Evolutionary conservation across 176 grass and related monocot genomes (phyloP).

Genomic region (Oryza coarctata): DNA sequence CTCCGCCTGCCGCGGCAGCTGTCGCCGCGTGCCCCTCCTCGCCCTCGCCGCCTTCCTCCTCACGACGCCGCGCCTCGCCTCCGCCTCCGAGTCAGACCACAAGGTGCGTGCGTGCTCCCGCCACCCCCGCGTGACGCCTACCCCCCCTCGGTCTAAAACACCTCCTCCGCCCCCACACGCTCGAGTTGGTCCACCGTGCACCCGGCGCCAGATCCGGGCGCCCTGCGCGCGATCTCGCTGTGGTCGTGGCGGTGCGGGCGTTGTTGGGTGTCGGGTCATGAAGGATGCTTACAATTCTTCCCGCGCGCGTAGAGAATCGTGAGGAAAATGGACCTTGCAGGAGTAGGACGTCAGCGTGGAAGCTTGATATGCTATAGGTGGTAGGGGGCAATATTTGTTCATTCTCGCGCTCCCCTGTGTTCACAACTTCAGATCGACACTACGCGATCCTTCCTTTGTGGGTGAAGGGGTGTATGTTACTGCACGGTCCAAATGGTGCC

Average conservation of each 20-base stretch:
- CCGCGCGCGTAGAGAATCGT: not conserved
- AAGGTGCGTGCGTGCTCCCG: conserved; percentile 35
- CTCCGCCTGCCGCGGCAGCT: not conserved
- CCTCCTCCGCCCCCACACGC: not conserved
- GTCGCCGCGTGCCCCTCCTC: conserved; percentile 1
- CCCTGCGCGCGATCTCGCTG: conserved; percentile 23
- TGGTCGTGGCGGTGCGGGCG: not conserved
- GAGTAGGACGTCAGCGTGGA: not conserved
- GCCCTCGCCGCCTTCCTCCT: conserved; percentile 13
- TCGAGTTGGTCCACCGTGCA: not conserved
- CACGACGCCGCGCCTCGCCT: not conserved
- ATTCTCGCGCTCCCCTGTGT: not conserved
- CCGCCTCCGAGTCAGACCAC: conserved; percentile 69
- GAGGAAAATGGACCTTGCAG: not conserved
- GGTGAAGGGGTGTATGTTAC: not conserved
- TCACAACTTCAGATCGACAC: not conserved
- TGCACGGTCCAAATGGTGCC: not conserved
- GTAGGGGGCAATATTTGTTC: not conserved
- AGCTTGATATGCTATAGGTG: not conserved
- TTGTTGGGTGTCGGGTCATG: not conserved
- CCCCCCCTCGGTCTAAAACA: conserved; percentile 1
- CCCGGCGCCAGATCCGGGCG: conserved; percentile 22
- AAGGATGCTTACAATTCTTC: not conserved
- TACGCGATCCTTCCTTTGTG: not conserved
- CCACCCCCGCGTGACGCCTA: not conserved